phyloP scores from a whole-genome alignment of 2,329 filamentous ascomycete species.

The Curvularia hawaiiensis region DNA sequence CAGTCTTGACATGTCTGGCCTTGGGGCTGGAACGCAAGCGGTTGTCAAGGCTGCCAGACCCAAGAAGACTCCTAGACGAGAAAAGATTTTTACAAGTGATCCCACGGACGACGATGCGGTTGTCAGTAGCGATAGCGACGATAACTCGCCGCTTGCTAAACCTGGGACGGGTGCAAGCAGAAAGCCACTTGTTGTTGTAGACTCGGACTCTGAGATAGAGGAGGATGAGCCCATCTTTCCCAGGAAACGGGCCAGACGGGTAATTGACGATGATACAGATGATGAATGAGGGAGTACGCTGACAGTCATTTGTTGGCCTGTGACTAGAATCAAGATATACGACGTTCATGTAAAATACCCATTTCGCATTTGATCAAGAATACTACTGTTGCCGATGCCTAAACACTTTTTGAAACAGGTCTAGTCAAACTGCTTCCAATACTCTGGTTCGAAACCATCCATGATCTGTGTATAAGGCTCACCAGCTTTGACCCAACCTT shows the following conservation, averaged over 20 bases:
- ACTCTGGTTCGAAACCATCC: constrained; percentile 49
- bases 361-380: background rate
- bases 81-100: constrained; percentile 46
- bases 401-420: background rate
- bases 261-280: constrained; percentile 42
- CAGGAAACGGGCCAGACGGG: constrained; percentile 34
- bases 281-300: constrained; percentile 24
- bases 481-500: constrained; percentile 53
- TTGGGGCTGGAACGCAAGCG: constrained; percentile 44
- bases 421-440: constrained; percentile 49
- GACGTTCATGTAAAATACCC: background rate
- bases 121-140: constrained; percentile 44
- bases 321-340: background rate
- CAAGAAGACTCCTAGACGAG: constrained; percentile 27
- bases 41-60: constrained; percentile 32
- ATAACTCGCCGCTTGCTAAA: constrained; percentile 26
- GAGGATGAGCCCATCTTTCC: constrained; percentile 29
- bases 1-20: constrained; percentile 30
- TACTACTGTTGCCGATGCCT: background rate
- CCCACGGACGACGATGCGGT: constrained; percentile 39
- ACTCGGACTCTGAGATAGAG: constrained; percentile 32
- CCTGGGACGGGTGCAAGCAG: constrained; percentile 17
- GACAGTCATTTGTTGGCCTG: background rate
- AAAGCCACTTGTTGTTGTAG: constrained; percentile 25
- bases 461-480: constrained; percentile 45